Evolutionary conservation across 1,139 yeast genomes (phyloP), one percentile per base, ranked within the genome.

Genomic region (Barnettozyma hawaiiensis): DNA sequence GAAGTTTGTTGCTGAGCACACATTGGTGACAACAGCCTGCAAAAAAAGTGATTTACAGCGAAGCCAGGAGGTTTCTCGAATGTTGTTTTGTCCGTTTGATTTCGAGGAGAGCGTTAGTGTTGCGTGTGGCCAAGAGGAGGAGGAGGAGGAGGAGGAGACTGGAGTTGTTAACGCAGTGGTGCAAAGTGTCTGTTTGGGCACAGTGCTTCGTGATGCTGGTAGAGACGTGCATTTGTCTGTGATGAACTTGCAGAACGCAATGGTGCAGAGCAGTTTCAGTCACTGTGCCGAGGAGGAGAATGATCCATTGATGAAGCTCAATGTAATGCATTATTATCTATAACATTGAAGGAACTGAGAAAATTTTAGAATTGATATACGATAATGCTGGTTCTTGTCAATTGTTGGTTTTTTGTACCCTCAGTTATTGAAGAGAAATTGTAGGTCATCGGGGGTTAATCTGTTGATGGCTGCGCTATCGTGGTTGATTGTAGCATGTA

Each of bases 371-470:
- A n/a, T n/a, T n/a, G n/a, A n/a, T n/a, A 26, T 26, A 26, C 29
- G 29, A 26, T n/a, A n/a, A n/a, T 26, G 29, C 29, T 26, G 29
- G 29, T 26, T 14, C 7, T 26, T 16, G 11, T 26, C 4, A 26
- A n/a, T 26, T 4, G 19, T 12, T 2, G 21, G 16, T n/a, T 31
- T 16, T 15, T 51, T 15, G 16, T 16, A 16, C 14, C 3, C 18
- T 55, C 64, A 85, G 56, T 83, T 84, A 70, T 75, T 85, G 64
- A 92, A 92, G 65, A 92, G 74, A 64, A 92, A 92, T 64, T 92
- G 97, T 67, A 92, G 75, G 62, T 92, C 98, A 40, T 86, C 95
- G 0, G 97, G 95, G 0, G 97, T 87, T 46, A 92, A 69, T 47
- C 89, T 71, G 58, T 75, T 89, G 40, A 92, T 82, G 1, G 98